Conservation (phyloP, 1,284 basidiomycete genomes). For the Ustilago hordei region DNA sequence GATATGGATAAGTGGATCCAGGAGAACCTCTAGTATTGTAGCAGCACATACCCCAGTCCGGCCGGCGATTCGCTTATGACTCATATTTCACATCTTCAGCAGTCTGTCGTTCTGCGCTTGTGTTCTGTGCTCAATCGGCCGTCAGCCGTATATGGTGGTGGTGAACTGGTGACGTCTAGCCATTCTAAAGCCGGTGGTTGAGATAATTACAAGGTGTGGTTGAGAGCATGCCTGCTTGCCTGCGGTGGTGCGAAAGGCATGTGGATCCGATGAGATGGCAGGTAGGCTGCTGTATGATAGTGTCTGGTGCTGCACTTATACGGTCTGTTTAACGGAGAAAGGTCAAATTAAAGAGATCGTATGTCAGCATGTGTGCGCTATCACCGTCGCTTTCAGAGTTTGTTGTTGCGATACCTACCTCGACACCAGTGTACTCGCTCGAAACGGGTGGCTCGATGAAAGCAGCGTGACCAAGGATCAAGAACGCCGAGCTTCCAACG, state of each 20-base stretch:
- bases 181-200: not conserved
- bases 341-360: not conserved
- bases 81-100: not conserved
- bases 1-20: conserved; percentile 31
- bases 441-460: conserved; percentile 88
- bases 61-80: no score
- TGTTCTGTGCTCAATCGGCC: not conserved
- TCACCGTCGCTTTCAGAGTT: no score
- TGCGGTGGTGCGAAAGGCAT: not conserved
- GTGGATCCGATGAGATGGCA: not conserved
- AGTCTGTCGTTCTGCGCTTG: not conserved
- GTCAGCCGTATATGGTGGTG: not conserved
- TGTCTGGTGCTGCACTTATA: not conserved
- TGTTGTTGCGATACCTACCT: conserved; percentile 63
- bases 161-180: conserved; percentile 3
- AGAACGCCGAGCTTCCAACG: conserved; percentile 68
- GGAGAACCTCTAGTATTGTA: conserved; percentile 7
- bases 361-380: not conserved
- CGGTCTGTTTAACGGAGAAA: not conserved
- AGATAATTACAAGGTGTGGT: conserved; percentile 2
- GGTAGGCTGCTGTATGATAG: not conserved
- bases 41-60: not conserved
- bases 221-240: not conserved
- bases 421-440: conserved; percentile 84
- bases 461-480: conserved; percentile 80